These are phyloP conservation scores for Claviceps sp. DNA, from an alignment of 2,329 filamentous ascomycete genomes.

Conservation along the genomic window DNA sequence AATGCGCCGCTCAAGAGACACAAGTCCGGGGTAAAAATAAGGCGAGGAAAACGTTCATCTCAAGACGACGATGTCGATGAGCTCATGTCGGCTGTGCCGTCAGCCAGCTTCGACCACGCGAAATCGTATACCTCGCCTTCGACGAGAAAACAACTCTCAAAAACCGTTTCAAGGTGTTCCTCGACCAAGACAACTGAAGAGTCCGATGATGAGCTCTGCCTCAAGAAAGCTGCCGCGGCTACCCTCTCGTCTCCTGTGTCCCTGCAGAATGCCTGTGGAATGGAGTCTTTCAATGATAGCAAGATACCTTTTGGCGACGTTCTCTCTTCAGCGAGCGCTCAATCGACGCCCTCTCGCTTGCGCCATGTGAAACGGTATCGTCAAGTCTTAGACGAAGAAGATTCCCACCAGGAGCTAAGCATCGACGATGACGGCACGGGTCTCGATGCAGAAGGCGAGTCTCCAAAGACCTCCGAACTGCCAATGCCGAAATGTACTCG, in stretches of 20 bases:
- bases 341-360: not conserved
- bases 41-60: not conserved
- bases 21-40: conserved; percentile 7
- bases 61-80: conserved; percentile 8
- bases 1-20: conserved; percentile 17
- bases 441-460: not conserved
- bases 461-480: not conserved
- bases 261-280: conserved; percentile 5
- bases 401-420: not conserved
- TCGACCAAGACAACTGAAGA: not conserved
- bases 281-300: not conserved
- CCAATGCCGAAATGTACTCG: not conserved
- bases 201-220: conserved; percentile 8
- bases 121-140: conserved; percentile 2
- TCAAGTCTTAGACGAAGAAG: not conserved
- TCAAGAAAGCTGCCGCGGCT: conserved; percentile 8
- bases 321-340: not conserved
- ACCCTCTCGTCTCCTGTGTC: conserved; percentile 17
- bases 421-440: not conserved
- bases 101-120: conserved; percentile 3
- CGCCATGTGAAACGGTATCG: not conserved
- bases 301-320: not conserved
- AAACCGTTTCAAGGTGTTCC: conserved; percentile 1
- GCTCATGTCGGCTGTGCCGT: conserved; percentile 2
- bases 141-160: conserved; percentile 7